These are phyloP conservation scores for Coccomyxa sp. DNA, from an alignment of 139 green algal species.

Conservation along the genomic window DNA sequence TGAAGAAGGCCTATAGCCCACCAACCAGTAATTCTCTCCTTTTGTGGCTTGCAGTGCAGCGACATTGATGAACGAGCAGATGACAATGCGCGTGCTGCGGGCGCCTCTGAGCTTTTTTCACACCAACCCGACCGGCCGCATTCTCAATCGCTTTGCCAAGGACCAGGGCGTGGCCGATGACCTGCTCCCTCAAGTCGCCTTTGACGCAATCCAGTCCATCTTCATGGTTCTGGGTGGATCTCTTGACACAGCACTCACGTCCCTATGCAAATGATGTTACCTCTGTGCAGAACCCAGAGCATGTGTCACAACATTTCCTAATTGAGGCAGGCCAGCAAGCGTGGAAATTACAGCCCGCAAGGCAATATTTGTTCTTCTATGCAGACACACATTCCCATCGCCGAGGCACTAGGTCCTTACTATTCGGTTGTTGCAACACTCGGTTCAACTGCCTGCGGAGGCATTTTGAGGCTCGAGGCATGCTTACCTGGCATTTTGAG, in stretches of 20 bases:
- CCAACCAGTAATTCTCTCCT: too few relatives aligned
- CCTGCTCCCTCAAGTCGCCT: constrained; percentile 59
- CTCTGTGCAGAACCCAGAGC: constrained; percentile 2
- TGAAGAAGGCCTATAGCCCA: too few relatives aligned
- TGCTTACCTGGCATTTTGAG: too few relatives aligned
- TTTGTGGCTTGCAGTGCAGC: constrained; percentile 17
- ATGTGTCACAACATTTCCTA: too few relatives aligned
- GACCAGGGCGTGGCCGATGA: constrained; percentile 76
- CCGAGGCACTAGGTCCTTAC: too few relatives aligned
- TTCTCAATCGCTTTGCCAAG: constrained; percentile 84
- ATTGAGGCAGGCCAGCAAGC: too few relatives aligned
- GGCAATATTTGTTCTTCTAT: too few relatives aligned
- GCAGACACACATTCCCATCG: too few relatives aligned
- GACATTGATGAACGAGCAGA: constrained; percentile 55
- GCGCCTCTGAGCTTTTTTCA: constrained; percentile 92
- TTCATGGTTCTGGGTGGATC: constrained; percentile 40
- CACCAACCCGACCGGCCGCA: constrained; percentile 81
- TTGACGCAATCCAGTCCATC: constrained; percentile 61
- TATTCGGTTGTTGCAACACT: too few relatives aligned
- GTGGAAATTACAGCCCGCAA: too few relatives aligned
- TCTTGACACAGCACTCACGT: not conserved
- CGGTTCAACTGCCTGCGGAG: too few relatives aligned
- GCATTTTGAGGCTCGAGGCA: too few relatives aligned
- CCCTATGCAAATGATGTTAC: not conserved
- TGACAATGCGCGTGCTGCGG: constrained; percentile 46